Evolutionary conservation across 2,329 filamentous ascomycete species (phyloP).

Genomic region (Aspergillus tamarii): DNA sequence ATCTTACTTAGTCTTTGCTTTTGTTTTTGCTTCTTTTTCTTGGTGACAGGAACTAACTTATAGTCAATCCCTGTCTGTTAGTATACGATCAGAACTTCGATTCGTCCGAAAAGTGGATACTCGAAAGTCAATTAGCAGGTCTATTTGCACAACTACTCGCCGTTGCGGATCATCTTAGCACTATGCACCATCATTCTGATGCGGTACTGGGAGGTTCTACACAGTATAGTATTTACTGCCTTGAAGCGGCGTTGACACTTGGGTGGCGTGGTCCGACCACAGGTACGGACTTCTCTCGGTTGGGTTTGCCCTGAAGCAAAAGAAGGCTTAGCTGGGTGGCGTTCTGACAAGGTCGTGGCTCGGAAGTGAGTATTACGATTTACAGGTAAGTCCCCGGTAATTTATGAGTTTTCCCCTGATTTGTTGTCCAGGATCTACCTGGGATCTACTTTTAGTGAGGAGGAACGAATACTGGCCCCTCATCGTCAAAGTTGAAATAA

Average conservation of each 20-base stretch:
- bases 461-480: background rate
- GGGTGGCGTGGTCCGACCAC: background rate
- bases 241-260: background rate
- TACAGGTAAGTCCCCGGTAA: background rate
- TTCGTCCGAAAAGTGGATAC: conserved; percentile 5
- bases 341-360: background rate
- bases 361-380: background rate
- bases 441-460: background rate
- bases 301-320: background rate
- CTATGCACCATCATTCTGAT: background rate
- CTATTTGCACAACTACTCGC: background rate
- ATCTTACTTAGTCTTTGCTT: background rate
- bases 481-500: background rate
- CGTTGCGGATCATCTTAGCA: background rate
- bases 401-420: background rate
- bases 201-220: background rate
- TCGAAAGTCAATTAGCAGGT: background rate
- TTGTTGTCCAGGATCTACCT: background rate
- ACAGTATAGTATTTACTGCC: background rate
- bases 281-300: background rate
- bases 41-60: background rate
- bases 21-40: background rate
- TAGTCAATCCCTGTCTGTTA: background rate
- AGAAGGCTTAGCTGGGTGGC: conserved; percentile 3
- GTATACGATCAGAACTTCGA: background rate